phyloP scores from a whole-genome alignment of 2,329 filamentous ascomycete genomes.

The Verticillium nonalfalfae region DNA sequence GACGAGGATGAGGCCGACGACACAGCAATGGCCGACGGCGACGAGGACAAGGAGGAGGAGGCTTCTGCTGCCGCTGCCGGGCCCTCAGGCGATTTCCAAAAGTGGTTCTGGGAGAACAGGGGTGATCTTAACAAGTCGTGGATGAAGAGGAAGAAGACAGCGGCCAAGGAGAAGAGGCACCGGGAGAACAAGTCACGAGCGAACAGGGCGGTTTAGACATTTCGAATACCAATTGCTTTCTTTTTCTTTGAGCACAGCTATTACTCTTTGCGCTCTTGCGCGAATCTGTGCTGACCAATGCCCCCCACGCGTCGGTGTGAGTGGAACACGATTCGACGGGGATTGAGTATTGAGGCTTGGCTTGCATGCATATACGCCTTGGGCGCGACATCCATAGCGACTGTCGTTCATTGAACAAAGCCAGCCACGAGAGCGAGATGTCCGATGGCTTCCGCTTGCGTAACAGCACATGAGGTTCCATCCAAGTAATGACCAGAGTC shows the following conservation, averaged over 20 bases:
- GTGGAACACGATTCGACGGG: no score
- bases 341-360: no score
- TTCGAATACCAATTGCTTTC: not conserved
- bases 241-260: not conserved
- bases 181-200: slow-evolving; percentile 55
- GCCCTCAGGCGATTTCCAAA: slow-evolving; percentile 47
- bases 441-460: no score
- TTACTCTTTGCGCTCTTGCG: no score
- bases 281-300: no score
- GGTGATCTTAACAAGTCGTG: slow-evolving; percentile 59
- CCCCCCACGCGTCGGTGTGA: no score
- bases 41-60: slow-evolving; percentile 12
- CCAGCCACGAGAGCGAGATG: no score
- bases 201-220: slow-evolving; percentile 24
- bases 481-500: no score
- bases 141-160: slow-evolving; percentile 58
- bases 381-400: no score
- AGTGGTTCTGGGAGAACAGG: slow-evolving; percentile 63
- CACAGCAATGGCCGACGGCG: slow-evolving; percentile 21
- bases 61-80: not conserved
- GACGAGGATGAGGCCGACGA: slow-evolving; percentile 31
- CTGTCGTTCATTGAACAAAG: no score
- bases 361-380: no score
- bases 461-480: no score
- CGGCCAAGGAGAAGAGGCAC: slow-evolving; percentile 60